Evolutionary conservation across 1,284 basidiomycete genomes (phyloP).

Genomic region (Leccinum pseudoinsigne): DNA sequence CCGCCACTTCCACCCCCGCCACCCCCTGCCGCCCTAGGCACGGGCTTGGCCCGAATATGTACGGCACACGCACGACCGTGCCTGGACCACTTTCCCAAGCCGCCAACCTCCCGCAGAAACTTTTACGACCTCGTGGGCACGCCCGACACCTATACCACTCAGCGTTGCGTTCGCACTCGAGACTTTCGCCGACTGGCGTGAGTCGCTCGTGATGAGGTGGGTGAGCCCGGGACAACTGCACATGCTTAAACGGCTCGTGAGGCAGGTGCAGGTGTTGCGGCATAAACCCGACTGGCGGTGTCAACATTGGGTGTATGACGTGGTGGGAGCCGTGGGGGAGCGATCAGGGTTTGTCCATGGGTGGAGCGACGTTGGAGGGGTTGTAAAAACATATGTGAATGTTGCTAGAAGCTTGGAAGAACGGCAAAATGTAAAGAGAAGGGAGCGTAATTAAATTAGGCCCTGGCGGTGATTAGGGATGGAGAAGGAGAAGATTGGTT

Average conservation of each 20-base stretch:
- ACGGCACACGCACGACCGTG: background rate
- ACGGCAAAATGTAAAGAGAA: conserved; percentile 26
- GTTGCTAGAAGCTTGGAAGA: conserved; percentile 32
- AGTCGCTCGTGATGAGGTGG: conserved; percentile 24
- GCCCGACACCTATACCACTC: conserved; percentile 24
- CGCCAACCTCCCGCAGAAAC: conserved; percentile 14
- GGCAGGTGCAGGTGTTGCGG: conserved; percentile 17
- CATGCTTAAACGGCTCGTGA: conserved; percentile 18
- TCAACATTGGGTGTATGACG: conserved; percentile 32
- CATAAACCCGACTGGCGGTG: conserved; percentile 22
- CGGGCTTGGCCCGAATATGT: background rate
- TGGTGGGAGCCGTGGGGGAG: conserved; percentile 11
- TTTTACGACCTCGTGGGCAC: conserved; percentile 30
- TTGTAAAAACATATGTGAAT: conserved; percentile 27
- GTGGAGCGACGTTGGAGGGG: conserved; percentile 11
- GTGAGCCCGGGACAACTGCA: conserved; percentile 14
- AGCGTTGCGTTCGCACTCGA: conserved; percentile 6
- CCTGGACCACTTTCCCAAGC: background rate
- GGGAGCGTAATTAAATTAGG: background rate
- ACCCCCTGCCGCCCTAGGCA: background rate
- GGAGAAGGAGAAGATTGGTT: background rate
- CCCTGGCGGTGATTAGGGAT: conserved; percentile 14
- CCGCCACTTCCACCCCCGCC: too few species aligned
- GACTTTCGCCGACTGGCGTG: conserved; percentile 24
- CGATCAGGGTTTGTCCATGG: conserved; percentile 15